These are phyloP conservation scores for Funneliformis mosseae DNA, from an alignment of 192 early-diverging fungal genomes.

Conservation along the genomic window DNA sequence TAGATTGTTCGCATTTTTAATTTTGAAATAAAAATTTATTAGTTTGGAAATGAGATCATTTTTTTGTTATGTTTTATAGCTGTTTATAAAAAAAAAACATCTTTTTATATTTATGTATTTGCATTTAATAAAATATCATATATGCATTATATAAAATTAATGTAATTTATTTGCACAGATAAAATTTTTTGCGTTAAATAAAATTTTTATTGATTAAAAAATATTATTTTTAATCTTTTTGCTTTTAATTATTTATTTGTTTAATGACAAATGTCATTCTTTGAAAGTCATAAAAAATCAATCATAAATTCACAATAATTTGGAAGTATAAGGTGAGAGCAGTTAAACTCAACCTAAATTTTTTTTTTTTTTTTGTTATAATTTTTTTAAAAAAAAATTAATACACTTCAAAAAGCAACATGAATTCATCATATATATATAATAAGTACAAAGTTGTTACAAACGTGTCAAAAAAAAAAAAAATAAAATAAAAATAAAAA, in stretches of 20 bases:
- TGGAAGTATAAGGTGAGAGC: no score
- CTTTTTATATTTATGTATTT: background rate
- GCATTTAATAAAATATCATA: background rate
- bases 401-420: background rate
- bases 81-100: no score
- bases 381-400: background rate
- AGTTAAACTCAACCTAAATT: background rate
- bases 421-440: background rate
- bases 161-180: background rate
- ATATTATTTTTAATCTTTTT: background rate
- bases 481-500: background rate
- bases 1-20: conserved; percentile 32
- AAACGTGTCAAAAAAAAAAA: background rate
- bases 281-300: background rate
- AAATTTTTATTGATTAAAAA: background rate
- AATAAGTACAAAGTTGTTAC: background rate
- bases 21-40: background rate
- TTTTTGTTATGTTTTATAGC: no score
- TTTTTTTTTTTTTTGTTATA: background rate
- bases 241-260: background rate
- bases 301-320: background rate
- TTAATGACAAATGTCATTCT: background rate
- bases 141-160: background rate
- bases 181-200: background rate
- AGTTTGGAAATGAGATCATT: no score